Conservation (phyloP, 2,329 filamentous ascomycete species). For the Tolypocladium pustulatum region DNA sequence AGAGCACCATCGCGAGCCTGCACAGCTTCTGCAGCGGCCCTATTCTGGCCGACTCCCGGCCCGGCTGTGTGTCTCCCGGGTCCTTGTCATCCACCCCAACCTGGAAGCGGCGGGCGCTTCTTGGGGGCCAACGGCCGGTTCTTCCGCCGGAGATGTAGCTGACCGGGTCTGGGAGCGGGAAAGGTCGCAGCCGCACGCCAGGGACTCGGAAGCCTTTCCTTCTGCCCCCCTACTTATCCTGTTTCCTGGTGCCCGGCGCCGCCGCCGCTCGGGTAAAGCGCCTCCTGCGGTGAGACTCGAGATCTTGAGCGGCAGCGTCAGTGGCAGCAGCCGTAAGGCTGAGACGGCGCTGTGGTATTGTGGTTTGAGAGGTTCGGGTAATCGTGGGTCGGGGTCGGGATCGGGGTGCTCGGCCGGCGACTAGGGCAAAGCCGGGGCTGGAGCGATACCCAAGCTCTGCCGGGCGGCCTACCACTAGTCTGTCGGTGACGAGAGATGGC, state of each 20-base stretch:
- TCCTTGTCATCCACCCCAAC: background rate
- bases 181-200: background rate
- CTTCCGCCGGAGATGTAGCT: background rate
- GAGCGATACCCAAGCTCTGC: background rate
- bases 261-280: background rate
- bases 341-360: background rate
- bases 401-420: background rate
- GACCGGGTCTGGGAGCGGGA: background rate
- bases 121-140: background rate
- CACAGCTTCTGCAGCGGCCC: background rate
- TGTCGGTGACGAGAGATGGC: background rate
- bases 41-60: background rate
- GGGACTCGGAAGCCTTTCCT: background rate
- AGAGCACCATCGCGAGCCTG: background rate
- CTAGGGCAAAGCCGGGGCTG: background rate
- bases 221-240: background rate
- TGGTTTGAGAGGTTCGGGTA: background rate
- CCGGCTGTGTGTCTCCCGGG: background rate
- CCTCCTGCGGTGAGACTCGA: slow-evolving; percentile 2
- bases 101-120: background rate
- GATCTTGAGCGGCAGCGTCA: background rate
- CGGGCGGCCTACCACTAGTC: background rate
- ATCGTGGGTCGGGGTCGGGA: background rate
- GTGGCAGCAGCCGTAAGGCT: slow-evolving; percentile 2
- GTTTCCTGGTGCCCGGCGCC: background rate